Conservation (phyloP, 1,284 basidiomycete species). For the Cystobasidium slooffiae region DNA sequence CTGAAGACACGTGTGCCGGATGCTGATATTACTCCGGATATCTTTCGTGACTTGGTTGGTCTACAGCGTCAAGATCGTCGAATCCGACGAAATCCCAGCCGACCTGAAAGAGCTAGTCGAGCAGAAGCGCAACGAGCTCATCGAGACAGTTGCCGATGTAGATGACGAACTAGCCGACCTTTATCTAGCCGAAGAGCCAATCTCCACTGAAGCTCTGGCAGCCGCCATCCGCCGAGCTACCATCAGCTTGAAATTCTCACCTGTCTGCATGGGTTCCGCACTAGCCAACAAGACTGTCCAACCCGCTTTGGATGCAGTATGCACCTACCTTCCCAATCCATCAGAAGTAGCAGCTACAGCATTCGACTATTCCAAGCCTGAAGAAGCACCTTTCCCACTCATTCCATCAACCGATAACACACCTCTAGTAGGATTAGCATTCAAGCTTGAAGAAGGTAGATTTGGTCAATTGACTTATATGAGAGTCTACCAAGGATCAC, state of each 20-base stretch:
- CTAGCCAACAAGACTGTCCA: slow-evolving; percentile 98
- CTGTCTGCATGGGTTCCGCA: slow-evolving; percentile 95
- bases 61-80: slow-evolving; percentile 72
- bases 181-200: slow-evolving; percentile 81
- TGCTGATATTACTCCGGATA: background rate
- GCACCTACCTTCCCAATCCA: slow-evolving; percentile 92
- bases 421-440: slow-evolving; percentile 90
- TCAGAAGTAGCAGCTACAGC: slow-evolving; percentile 79
- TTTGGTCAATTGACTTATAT: slow-evolving; percentile 99
- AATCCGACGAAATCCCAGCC: slow-evolving; percentile 85
- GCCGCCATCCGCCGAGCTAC: slow-evolving; percentile 87
- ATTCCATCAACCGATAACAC: slow-evolving; percentile 75
- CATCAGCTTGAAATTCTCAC: slow-evolving; percentile 85
- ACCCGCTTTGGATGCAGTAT: slow-evolving; percentile 90
- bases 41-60: slow-evolving; percentile 25
- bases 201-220: slow-evolving; percentile 74
- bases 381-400: slow-evolving; percentile 66
- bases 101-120: slow-evolving; percentile 72
- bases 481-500: slow-evolving; percentile 94
- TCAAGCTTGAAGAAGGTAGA: slow-evolving; percentile 97
- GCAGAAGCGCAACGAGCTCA: slow-evolving; percentile 84
- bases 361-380: slow-evolving; percentile 75
- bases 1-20: background rate
- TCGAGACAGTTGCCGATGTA: slow-evolving; percentile 94
- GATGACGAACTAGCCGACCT: slow-evolving; percentile 94